Percentiles rank a stretch among this genome's conserved stretches.
Conservation (phyloP, 495 filamentous ascomycete species). For the Hypoxylon subgilvum region DNA sequence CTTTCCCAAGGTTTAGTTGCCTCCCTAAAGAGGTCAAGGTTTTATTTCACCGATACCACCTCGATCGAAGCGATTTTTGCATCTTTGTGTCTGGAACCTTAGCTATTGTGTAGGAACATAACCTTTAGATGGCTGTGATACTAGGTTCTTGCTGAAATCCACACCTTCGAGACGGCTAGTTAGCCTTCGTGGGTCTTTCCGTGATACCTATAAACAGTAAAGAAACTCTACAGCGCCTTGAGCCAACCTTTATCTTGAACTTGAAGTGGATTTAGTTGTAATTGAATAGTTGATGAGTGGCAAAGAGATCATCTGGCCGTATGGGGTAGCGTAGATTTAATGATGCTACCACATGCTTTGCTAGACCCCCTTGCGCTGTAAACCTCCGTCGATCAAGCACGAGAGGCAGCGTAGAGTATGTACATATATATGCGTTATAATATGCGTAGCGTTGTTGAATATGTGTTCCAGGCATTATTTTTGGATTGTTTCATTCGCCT, state of each 20-base stretch:
- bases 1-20: neutral
- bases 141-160: too few species aligned
- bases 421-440: too few species aligned
- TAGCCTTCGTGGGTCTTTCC: too few species aligned
- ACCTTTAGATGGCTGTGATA: too few species aligned
- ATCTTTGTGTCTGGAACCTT: too few species aligned
- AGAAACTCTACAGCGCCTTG: constrained; percentile 10
- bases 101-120: too few species aligned
- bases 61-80: neutral
- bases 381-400: too few species aligned
- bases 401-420: too few species aligned
- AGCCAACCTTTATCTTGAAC: neutral
- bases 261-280: neutral
- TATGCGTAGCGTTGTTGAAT: too few species aligned
- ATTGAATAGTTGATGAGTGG: neutral
- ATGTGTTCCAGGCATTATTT: neutral
- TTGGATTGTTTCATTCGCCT: neutral
- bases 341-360: neutral
- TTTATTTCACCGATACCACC: neutral
- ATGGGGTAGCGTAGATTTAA: constrained; percentile 6
- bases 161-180: too few species aligned
- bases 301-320: neutral
- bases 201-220: too few species aligned
- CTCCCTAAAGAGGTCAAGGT: neutral
- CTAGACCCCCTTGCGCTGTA: neutral